Evolutionary conservation across 139 green algal genomes (phyloP).

Genomic region (Trebouxia sp.): DNA sequence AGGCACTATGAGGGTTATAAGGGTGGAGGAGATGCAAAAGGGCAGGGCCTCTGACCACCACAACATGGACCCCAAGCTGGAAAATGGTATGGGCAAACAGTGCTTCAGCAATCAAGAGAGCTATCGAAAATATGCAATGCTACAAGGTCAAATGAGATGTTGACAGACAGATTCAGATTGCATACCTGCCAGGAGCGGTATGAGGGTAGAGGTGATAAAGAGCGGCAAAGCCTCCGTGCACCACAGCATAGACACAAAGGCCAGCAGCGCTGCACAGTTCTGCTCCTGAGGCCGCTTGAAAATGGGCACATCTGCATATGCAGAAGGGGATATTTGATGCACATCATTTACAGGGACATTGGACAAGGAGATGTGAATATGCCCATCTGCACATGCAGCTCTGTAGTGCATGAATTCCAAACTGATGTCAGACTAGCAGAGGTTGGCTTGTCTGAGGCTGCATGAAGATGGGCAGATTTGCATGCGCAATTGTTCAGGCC

Average conservation of each 20-base stretch:
- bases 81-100: too few species aligned
- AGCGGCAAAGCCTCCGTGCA: slow-evolving; percentile 69
- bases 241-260: slow-evolving; percentile 68
- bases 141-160: background rate
- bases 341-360: background rate
- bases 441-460: too few species aligned
- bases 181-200: slow-evolving; percentile 52
- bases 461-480: too few species aligned
- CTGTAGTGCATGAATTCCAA: too few species aligned
- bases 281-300: slow-evolving; percentile 49
- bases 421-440: too few species aligned
- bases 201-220: slow-evolving; percentile 71
- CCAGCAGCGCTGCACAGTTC: slow-evolving; percentile 70
- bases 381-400: too few species aligned
- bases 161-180: background rate
- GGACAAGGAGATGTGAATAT: too few species aligned
- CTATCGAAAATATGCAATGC: too few species aligned
- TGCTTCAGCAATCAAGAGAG: too few species aligned
- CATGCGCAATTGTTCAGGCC: too few species aligned
- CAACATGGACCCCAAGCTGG: too few species aligned
- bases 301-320: slow-evolving; percentile 29
- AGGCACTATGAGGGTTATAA: background rate
- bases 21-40: background rate
- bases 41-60: too few species aligned
- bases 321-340: slow-evolving; percentile 32